These are phyloP conservation scores for Botrytis cinerea DNA, from an alignment of 2,329 filamentous ascomycete species.

Conservation along the genomic window DNA sequence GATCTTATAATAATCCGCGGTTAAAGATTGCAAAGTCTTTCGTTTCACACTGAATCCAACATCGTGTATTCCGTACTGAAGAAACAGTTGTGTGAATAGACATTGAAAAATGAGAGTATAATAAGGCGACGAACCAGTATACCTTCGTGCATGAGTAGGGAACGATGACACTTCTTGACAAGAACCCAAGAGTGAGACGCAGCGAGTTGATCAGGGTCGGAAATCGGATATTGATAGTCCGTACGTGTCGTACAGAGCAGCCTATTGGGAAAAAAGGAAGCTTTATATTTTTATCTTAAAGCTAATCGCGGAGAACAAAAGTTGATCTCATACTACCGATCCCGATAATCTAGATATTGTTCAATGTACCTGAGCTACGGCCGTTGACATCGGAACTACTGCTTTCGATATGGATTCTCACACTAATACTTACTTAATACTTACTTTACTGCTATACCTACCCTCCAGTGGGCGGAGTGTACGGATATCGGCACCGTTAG, in stretches of 20 bases:
- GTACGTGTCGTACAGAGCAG: neutral
- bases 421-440: neutral
- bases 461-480: neutral
- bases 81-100: neutral
- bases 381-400: neutral
- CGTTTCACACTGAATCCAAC: neutral
- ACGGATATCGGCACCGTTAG: slow-evolving; percentile 1
- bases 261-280: neutral
- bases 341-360: neutral
- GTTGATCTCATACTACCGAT: neutral
- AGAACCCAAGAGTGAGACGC: neutral
- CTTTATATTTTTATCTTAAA: neutral
- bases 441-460: no score
- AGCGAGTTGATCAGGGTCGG: neutral
- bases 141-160: neutral
- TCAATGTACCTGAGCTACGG: neutral
- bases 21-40: neutral
- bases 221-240: neutral
- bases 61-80: neutral
- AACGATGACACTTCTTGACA: neutral
- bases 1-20: neutral
- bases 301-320: neutral
- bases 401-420: neutral
- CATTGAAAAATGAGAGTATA: neutral
- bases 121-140: neutral